phyloP scores from a whole-genome alignment of 139 green algal species.

The Asterochloris sp. region DNA sequence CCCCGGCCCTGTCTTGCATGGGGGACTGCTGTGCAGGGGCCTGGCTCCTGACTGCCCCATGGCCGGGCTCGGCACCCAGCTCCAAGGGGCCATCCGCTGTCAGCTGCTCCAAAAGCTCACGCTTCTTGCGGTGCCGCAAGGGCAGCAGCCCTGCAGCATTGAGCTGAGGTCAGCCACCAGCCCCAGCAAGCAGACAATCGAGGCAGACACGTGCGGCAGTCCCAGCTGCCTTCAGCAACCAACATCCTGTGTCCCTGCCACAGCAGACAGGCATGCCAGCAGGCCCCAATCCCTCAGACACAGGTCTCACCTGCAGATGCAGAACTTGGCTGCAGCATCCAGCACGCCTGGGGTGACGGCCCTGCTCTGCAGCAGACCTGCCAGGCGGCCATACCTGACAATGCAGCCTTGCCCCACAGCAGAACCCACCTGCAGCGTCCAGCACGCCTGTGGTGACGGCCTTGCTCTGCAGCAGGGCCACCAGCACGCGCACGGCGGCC shows the following conservation, averaged over 20 bases:
- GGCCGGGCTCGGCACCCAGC: no score
- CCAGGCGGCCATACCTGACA: conserved; percentile 23
- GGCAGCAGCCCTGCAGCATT: conserved; percentile 37
- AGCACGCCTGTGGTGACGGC: conserved; percentile 33
- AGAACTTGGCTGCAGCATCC: conserved; percentile 31
- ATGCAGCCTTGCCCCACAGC: no score
- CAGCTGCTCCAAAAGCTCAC: conserved; percentile 36
- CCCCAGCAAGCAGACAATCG: not conserved
- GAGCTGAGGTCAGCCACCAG: not conserved
- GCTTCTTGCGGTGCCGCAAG: conserved; percentile 26
- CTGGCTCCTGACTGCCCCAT: no score
- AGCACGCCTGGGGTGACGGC: conserved; percentile 33
- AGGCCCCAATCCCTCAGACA: no score
- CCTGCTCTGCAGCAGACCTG: conserved; percentile 26
- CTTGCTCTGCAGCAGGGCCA: conserved; percentile 31
- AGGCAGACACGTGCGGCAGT: no score
- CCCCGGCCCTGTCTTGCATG: no score
- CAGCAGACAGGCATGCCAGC: no score
- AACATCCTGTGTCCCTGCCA: no score
- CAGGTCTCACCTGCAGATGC: no score
- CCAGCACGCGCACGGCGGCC: conserved; percentile 46
- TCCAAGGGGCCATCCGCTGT: not conserved
- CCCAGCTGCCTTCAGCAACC: no score
- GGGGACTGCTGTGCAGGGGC: no score
- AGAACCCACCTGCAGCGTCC: conserved; percentile 32